Base-by-base conservation (phyloP, 139 green algal species). In the Yamagishiella unicocca region DNA sequence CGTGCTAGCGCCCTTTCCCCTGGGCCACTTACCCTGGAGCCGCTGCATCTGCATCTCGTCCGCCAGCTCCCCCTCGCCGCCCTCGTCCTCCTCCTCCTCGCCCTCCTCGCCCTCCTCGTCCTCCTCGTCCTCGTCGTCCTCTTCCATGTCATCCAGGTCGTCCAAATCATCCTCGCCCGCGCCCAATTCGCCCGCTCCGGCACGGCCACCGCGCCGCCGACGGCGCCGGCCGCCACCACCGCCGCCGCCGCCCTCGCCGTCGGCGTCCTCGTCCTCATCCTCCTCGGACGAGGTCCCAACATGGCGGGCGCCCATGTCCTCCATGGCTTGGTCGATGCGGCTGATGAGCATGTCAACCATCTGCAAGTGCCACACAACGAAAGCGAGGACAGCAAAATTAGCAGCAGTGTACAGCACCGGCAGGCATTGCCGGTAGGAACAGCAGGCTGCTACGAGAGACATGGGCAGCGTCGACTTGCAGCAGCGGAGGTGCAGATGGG, bases 31-130 rank as follows among this genome's bases (percentile, higher is more conserved):
- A 82, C 73, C 84, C 22, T 89, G 68, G 35, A 87, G 82, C 10
- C 67, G 82, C 82, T 81, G 87, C 79, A 90, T 85, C 72, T 81
- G 79, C 72, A 88, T 46, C 54, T 75, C 80, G 33, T 82, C 70
- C 5, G 73, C 81, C 62, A 91, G 72, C 64, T 83, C 87, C n/a
- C 61, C 88, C 35, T 87, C 88, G 21, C 46, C 66, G 29, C 54
- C 83, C 38, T 84, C 88, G 5, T 40, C 79, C 21, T 54, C 88
- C 17, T 75, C 89, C 7, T 87, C 85, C 35, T 89, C 89, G 24
- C 89, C 89, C 31, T 82, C 75, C 31, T 73, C 64, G 46, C 77
- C 80, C 43, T 55, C 80, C 61, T 86, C 79, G 2, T 76, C 79
- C 35, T 86, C 80, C n/a, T 86, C 85, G 2, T 91, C 83, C 10